Percentiles rank a stretch among this genome's conserved stretches.
Conservation (phyloP, 148 eudicot genomes). For the Amaranthus hypochondriacus region DNA sequence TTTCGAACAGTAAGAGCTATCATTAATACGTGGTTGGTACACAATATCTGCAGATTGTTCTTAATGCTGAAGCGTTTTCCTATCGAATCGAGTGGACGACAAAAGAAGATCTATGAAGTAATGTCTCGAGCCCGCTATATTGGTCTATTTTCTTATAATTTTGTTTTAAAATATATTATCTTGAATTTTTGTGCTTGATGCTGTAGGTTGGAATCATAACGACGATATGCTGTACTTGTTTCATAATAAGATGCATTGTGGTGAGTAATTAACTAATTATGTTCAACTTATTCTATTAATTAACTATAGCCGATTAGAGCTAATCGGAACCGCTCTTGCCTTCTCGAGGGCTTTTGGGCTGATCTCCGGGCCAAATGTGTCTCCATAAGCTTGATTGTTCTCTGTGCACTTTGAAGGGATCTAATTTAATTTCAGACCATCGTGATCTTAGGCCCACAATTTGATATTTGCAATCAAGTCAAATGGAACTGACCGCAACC, state of each 20-base stretch:
- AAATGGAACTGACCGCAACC: too few relatives aligned
- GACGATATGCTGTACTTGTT: constrained; percentile 60
- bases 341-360: too few relatives aligned
- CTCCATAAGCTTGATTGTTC: too few relatives aligned
- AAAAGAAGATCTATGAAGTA: constrained; percentile 64
- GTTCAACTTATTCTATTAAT: background rate
- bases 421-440: too few relatives aligned
- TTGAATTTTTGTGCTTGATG: constrained; percentile 8
- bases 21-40: background rate
- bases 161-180: background rate
- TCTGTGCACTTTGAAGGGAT: too few relatives aligned
- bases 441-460: too few relatives aligned
- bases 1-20: background rate
- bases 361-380: too few relatives aligned
- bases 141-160: background rate
- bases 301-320: too few relatives aligned
- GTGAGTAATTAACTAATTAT: constrained; percentile 24
- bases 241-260: constrained; percentile 52
- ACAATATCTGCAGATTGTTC: constrained; percentile 42
- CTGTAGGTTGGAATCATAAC: constrained; percentile 64
- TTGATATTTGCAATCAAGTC: too few relatives aligned
- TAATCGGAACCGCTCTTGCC: too few relatives aligned
- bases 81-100: constrained; percentile 66
- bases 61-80: constrained; percentile 57
- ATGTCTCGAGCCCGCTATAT: constrained; percentile 1